These are phyloP conservation scores for Lichina pygmaea DNA, from an alignment of 495 filamentous ascomycete genomes.

Conservation along the genomic window DNA sequence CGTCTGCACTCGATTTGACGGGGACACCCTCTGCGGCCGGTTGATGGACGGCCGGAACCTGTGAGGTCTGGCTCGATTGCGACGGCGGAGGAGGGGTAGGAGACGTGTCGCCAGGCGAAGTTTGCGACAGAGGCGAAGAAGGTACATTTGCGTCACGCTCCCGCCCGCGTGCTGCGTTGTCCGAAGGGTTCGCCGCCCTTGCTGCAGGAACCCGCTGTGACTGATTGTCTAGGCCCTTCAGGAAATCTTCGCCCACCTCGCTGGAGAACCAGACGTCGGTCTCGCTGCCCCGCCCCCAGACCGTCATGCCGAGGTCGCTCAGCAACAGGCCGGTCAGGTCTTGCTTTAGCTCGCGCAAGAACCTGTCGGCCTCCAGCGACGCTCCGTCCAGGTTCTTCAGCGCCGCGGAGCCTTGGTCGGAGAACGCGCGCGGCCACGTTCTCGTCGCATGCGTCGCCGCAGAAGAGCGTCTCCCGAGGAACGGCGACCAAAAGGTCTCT, in stretches of 20 bases:
- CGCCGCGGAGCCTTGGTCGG: conserved; percentile 30
- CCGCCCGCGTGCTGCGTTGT: not conserved
- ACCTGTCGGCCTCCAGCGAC: conserved; percentile 28
- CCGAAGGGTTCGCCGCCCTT: not conserved
- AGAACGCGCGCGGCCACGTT: conserved; percentile 12
- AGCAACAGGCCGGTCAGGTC: conserved; percentile 61
- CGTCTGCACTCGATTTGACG: no score
- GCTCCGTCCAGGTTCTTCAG: conserved; percentile 17
- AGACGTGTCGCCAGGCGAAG: conserved; percentile 2
- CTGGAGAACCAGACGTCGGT: conserved; percentile 77
- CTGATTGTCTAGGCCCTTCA: conserved; percentile 39
- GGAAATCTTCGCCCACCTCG: conserved; percentile 45
- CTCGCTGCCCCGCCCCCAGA: conserved; percentile 70
- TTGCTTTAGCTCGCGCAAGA: conserved; percentile 52
- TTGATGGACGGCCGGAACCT: no score
- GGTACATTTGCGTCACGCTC: conserved; percentile 26
- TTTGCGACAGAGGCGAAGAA: conserved; percentile 11
- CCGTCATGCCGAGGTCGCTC: conserved; percentile 65
- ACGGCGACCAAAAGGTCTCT: conserved; percentile 6
- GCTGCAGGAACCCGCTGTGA: conserved; percentile 15
- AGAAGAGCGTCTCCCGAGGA: conserved; percentile 6
- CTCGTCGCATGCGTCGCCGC: conserved; percentile 17
- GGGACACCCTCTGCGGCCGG: no score
- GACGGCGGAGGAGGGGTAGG: no score
- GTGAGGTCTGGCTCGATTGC: no score